Conservation (phyloP, 441 rosid species). For the Adansonia rubrostipa region DNA sequence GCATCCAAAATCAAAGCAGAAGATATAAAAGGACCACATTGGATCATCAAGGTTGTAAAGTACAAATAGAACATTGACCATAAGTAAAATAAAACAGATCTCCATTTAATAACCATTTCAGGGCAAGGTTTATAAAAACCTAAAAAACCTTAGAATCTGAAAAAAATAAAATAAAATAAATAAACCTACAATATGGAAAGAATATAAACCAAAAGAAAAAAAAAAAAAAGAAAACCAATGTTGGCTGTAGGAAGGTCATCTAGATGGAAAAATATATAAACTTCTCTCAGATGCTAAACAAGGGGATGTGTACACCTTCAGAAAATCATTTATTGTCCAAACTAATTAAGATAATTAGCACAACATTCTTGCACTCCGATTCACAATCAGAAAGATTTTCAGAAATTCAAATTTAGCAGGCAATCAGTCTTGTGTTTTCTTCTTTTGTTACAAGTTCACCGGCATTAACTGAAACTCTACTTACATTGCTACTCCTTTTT, state of each 20-base stretch:
- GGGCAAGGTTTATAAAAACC: not conserved
- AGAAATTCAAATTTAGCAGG: constrained; percentile 7
- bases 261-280: not conserved
- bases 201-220: not conserved
- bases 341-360: constrained; percentile 12
- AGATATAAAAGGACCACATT: not conserved
- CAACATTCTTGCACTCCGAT: not conserved
- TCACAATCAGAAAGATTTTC: not conserved
- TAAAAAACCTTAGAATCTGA: not conserved
- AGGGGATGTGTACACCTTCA: not conserved
- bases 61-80: not conserved
- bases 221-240: not conserved
- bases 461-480: not conserved
- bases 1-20: constrained; percentile 13
- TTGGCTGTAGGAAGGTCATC: not conserved
- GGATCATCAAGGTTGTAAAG: constrained; percentile 15
- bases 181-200: not conserved
- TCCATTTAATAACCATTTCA: not conserved
- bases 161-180: not conserved
- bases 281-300: not conserved
- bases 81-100: not conserved
- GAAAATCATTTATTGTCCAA: constrained; percentile 1
- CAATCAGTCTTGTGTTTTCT: not conserved
- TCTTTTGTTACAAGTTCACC: not conserved
- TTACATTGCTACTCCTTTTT: constrained; percentile 1